phyloP scores from a whole-genome alignment of 345 rosid species.

The Raphanus sativus region DNA sequence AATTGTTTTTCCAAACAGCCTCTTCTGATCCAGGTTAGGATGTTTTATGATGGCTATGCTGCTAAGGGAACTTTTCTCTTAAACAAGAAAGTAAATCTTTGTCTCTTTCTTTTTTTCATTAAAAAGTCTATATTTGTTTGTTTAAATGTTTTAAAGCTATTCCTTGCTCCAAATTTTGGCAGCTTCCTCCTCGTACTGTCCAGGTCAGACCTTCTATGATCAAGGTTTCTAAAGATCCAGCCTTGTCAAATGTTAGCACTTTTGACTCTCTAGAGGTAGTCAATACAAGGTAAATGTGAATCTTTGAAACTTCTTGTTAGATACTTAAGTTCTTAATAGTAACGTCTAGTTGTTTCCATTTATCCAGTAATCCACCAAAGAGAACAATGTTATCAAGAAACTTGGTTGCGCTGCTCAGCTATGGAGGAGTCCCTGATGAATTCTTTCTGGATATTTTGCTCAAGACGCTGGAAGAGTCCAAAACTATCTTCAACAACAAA shows the following conservation, averaged over 20 bases:
- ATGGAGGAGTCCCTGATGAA: constrained; percentile 70
- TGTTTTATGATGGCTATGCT: constrained; percentile 66
- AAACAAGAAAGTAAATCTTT: constrained; percentile 55
- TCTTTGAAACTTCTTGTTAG: neutral
- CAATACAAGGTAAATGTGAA: constrained; percentile 51
- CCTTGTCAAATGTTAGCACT: constrained; percentile 30
- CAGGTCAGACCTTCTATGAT: constrained; percentile 66
- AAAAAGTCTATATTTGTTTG: neutral
- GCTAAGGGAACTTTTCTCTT: constrained; percentile 75
- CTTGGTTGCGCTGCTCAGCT: constrained; percentile 64
- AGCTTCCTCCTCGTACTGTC: constrained; percentile 56
- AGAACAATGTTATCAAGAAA: constrained; percentile 49
- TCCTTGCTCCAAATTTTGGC: constrained; percentile 16
- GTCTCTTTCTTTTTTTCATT: neutral
- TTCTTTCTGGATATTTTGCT: constrained; percentile 53
- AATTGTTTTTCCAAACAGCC: constrained; percentile 48
- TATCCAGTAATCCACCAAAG: constrained; percentile 57
- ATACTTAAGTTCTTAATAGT: neutral
- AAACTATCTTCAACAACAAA: constrained; percentile 40
- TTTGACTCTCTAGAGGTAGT: constrained; percentile 64
- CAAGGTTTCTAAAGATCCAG: constrained; percentile 52
- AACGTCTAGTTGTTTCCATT: constrained; percentile 19
- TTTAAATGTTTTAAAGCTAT: neutral
- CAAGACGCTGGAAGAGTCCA: constrained; percentile 54
- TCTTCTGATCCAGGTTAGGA: constrained; percentile 71